These are phyloP conservation scores for Daldinia childiae DNA, from an alignment of 495 filamentous ascomycete genomes.

Conservation along the genomic window DNA sequence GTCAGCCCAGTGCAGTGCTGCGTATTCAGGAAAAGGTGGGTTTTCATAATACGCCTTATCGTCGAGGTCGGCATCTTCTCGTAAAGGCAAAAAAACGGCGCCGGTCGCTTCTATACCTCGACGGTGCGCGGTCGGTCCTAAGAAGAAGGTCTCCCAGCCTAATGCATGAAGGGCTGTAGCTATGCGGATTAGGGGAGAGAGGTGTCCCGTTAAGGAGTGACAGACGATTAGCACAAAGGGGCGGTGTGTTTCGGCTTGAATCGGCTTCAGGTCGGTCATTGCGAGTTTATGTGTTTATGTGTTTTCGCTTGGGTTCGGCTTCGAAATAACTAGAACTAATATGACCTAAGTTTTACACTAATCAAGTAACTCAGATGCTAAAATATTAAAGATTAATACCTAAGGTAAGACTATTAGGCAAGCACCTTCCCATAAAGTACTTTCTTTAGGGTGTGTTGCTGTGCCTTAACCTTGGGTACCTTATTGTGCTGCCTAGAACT, in stretches of 20 bases:
- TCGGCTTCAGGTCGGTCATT: conserved; percentile 2
- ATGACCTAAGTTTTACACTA: no score
- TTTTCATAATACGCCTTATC: conserved; percentile 35
- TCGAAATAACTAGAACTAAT: not conserved
- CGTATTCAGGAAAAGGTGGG: conserved; percentile 19
- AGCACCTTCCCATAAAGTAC: no score
- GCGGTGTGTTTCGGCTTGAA: not conserved
- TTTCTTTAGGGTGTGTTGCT: no score
- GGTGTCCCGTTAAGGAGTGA: conserved; percentile 47
- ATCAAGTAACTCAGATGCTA: no score
- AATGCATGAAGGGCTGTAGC: conserved; percentile 36
- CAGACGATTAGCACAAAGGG: conserved; percentile 48
- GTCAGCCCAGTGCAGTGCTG: conserved; percentile 27
- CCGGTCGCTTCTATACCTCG: conserved; percentile 43
- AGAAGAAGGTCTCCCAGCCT: conserved; percentile 47
- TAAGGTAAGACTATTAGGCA: no score
- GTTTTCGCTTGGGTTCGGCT: not conserved
- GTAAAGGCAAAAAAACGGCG: conserved; percentile 46
- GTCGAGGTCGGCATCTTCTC: conserved; percentile 43
- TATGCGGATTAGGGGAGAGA: conserved; percentile 47
- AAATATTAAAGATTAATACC: no score
- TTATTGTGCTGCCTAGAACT: no score
- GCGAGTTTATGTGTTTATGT: not conserved
- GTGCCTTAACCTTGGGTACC: no score
- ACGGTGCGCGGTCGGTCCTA: conserved; percentile 44